Conservation (phyloP, 306 rosid species). For the Mucuna pruriens region DNA sequence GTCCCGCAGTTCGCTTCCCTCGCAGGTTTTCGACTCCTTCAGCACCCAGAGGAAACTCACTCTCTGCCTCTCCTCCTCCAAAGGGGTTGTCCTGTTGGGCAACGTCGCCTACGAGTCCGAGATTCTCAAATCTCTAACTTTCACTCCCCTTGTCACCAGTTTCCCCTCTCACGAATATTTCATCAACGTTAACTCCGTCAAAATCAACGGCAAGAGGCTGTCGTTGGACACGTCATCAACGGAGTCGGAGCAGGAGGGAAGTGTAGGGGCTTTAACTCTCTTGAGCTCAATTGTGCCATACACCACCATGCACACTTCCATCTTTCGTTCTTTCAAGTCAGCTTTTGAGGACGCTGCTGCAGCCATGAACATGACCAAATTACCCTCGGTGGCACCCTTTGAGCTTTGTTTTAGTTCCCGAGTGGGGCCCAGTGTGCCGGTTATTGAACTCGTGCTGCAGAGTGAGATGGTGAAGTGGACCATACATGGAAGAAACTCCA, state of each 20-base stretch:
- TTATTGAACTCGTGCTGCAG: constrained; percentile 70
- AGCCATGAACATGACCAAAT: constrained; percentile 59
- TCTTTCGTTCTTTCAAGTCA: constrained; percentile 41
- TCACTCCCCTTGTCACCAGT: constrained; percentile 55
- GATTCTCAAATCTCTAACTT: constrained; percentile 49
- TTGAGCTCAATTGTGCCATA: constrained; percentile 71
- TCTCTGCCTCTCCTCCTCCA: constrained; percentile 60
- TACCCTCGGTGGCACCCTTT: constrained; percentile 57
- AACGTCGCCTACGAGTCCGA: constrained; percentile 17
- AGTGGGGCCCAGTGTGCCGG: constrained; percentile 49
- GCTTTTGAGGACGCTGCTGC: constrained; percentile 59
- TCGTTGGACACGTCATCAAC: constrained; percentile 47
- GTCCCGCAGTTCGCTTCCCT: constrained; percentile 49
- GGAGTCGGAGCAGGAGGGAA: constrained; percentile 2
- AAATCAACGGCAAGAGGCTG: constrained; percentile 58
- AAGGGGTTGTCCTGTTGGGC: constrained; percentile 51
- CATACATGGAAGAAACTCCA: constrained; percentile 65
- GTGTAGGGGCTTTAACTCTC: constrained; percentile 32
- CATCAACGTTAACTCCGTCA: constrained; percentile 57
- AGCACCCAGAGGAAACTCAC: constrained; percentile 45
- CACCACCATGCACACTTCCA: constrained; percentile 61
- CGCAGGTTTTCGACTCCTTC: constrained; percentile 57
- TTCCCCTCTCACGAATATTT: constrained; percentile 48
- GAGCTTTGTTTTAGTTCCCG: constrained; percentile 58
- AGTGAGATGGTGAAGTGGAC: constrained; percentile 85